A percentile compares a stretch with the other conserved stretches of the same genome.
Conservation (phyloP, 148 eudicot genomes). For the Fagopyrum homotropicum region DNA sequence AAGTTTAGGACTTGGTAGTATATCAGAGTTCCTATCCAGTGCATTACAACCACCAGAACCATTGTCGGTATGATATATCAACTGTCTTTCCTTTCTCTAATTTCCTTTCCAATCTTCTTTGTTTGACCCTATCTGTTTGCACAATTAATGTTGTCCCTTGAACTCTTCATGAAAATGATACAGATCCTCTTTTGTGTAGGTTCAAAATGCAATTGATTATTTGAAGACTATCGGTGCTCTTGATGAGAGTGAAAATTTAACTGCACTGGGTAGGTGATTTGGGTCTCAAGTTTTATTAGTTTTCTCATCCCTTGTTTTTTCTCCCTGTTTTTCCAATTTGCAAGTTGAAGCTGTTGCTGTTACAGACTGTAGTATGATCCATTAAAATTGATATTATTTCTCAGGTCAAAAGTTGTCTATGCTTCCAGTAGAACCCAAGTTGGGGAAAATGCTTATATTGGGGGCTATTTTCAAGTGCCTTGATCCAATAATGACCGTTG, state of each 20-base stretch:
- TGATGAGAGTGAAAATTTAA: constrained; percentile 83
- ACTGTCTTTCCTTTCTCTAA: constrained; percentile 1
- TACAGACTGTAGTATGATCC: neutral
- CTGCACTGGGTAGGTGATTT: constrained; percentile 55
- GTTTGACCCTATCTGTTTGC: neutral
- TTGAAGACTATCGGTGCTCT: constrained; percentile 89
- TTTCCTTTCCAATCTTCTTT: neutral
- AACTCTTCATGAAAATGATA: constrained; percentile 7
- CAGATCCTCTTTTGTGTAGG: constrained; percentile 35
- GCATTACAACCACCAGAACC: constrained; percentile 94
- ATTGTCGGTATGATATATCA: constrained; percentile 53
- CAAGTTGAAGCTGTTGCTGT: neutral
- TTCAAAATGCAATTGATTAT: constrained; percentile 90
- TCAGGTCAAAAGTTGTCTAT: constrained; percentile 75
- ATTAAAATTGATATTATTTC: constrained; percentile 6
- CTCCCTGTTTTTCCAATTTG: neutral
- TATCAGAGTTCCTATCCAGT: constrained; percentile 74
- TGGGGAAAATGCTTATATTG: constrained; percentile 86
- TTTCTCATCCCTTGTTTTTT: neutral
- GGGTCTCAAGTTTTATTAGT: neutral
- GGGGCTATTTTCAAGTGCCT: constrained; percentile 93
- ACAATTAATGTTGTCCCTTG: neutral
- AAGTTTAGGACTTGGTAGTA: constrained; percentile 81
- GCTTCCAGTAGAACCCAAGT: constrained; percentile 97
- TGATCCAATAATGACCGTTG: constrained; percentile 92